These are phyloP conservation scores for Curvularia sp. DNA, from an alignment of 2,329 filamentous ascomycete species.

Conservation along the genomic window DNA sequence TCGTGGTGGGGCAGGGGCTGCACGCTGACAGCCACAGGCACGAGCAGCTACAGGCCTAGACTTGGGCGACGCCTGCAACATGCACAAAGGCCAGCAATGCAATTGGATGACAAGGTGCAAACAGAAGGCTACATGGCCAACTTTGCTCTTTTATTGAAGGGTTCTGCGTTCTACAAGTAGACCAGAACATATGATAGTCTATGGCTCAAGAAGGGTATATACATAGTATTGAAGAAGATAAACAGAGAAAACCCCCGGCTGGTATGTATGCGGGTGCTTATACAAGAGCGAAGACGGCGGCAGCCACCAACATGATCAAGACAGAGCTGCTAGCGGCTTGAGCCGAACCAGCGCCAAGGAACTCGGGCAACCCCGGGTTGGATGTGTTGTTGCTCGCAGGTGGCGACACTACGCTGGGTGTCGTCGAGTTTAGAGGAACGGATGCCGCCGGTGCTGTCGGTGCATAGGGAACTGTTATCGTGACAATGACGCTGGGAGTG, in stretches of 20 bases:
- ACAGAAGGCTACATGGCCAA: neutral
- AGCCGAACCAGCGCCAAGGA: conserved; percentile 28
- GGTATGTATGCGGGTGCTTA: conserved; percentile 20
- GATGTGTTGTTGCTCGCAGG: conserved; percentile 36
- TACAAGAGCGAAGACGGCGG: conserved; percentile 30
- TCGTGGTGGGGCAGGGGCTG: conserved; percentile 18
- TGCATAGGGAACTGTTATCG: conserved; percentile 33
- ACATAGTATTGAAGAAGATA: conserved; percentile 12
- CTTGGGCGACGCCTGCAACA: neutral
- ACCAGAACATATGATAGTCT: conserved; percentile 11
- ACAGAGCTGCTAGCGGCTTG: conserved; percentile 30
- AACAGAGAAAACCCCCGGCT: conserved; percentile 14
- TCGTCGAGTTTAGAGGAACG: conserved; percentile 23
- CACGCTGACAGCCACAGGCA: neutral
- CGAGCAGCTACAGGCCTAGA: neutral
- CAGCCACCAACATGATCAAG: conserved; percentile 30
- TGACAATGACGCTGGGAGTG: conserved; percentile 34
- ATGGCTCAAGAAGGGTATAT: conserved; percentile 16
- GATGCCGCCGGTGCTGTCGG: conserved; percentile 13
- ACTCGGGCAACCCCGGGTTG: conserved; percentile 28
- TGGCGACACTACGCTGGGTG: conserved; percentile 23
- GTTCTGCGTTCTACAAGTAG: conserved; percentile 2
- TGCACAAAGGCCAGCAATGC: neutral
- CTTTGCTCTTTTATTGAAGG: conserved; percentile 9
- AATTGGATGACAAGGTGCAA: neutral